These are phyloP conservation scores for Solanum peruvianum DNA, from an alignment of 257 asterid species.

Conservation along the genomic window DNA sequence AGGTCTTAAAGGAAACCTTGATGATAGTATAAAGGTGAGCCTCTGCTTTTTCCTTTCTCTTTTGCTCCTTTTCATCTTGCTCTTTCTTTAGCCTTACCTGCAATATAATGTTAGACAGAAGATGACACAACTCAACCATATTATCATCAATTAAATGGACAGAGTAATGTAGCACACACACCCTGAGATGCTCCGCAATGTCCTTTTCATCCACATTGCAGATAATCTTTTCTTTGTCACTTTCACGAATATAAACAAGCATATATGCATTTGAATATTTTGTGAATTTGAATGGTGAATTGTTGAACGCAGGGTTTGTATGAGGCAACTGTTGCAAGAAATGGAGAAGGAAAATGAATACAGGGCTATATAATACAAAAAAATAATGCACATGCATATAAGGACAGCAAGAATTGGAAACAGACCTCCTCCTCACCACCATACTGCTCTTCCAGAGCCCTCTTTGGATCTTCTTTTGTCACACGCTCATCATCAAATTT, in stretches of 20 bases:
- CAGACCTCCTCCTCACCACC: slow-evolving; percentile 47
- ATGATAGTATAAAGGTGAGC: slow-evolving; percentile 82
- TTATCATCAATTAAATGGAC: not conserved
- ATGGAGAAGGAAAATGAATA: not conserved
- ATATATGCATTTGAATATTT: slow-evolving; percentile 75
- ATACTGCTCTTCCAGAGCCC: slow-evolving; percentile 42
- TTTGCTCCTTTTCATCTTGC: slow-evolving; percentile 74
- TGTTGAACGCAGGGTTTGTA: slow-evolving; percentile 70
- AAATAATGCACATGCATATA: not conserved
- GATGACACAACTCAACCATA: not conserved
- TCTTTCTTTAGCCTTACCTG: slow-evolving; percentile 74
- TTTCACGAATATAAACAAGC: slow-evolving; percentile 84
- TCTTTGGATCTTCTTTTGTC: slow-evolving; percentile 32
- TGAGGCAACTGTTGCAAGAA: slow-evolving; percentile 48
- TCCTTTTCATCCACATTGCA: slow-evolving; percentile 82
- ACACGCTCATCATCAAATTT: slow-evolving; percentile 47
- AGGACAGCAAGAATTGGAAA: not conserved
- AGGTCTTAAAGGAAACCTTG: slow-evolving; percentile 31
- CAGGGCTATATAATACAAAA: not conserved
- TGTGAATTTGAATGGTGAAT: slow-evolving; percentile 71
- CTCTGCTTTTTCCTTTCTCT: slow-evolving; percentile 70
- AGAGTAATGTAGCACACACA: slow-evolving; percentile 12
- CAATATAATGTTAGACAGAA: not conserved
- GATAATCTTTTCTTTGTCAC: slow-evolving; percentile 65
- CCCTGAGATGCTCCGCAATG: slow-evolving; percentile 78